These are phyloP conservation scores for Tetracentron sinense DNA, from an alignment of 164 flowering plant genomes.

Conservation along the genomic window DNA sequence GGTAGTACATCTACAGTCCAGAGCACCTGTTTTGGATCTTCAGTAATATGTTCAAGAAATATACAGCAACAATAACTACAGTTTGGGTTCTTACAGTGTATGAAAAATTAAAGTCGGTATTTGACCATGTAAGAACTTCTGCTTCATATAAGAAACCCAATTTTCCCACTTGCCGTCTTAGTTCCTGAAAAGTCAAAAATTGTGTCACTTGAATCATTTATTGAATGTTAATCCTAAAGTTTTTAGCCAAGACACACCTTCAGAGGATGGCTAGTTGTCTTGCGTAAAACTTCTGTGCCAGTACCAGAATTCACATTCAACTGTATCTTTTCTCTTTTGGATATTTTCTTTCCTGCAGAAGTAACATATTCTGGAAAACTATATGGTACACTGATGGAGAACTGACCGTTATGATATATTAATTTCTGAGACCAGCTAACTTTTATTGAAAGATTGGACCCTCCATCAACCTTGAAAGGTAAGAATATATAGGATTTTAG, in stretches of 20 bases:
- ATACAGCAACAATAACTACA: background rate
- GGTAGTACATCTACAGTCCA: background rate
- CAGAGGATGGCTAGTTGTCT: conserved; percentile 69
- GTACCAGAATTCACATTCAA: conserved; percentile 63
- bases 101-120: conserved; percentile 56
- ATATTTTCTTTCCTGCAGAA: conserved; percentile 60
- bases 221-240: background rate
- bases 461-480: conserved; percentile 74
- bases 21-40: background rate
- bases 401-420: conserved; percentile 40
- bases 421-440: conserved; percentile 79
- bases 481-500: background rate
- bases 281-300: conserved; percentile 56
- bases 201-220: conserved; percentile 1
- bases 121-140: conserved; percentile 74
- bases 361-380: conserved; percentile 71
- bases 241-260: conserved; percentile 40
- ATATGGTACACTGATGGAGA: conserved; percentile 64
- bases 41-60: background rate
- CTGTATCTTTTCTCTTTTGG: conserved; percentile 67
- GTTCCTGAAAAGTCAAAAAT: conserved; percentile 44
- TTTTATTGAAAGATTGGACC: conserved; percentile 65
- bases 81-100: conserved; percentile 45
- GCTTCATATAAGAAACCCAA: conserved; percentile 65
- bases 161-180: conserved; percentile 54